Evolutionary conservation across 192 early-diverging fungal genomes (phyloP), one percentile per base, ranked within the genome.

Genomic region (Umbelopsis sp.): DNA sequence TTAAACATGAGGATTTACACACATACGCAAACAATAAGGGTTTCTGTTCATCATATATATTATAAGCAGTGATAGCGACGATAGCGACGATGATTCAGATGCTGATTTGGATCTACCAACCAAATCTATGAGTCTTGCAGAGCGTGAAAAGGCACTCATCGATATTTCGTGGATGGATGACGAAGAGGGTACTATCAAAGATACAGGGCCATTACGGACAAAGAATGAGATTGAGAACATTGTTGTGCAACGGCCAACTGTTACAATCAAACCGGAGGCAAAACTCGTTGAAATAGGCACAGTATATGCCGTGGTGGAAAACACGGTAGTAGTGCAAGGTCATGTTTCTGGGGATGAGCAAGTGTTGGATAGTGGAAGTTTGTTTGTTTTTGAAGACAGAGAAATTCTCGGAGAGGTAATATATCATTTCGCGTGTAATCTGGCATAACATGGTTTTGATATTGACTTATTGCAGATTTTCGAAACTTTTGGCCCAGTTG

Each of bases 401-500:
- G 74, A 78, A 11, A 74, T 92, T 7, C 53, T 94, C 10, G 93
- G 93, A 44, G 82, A 83, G 68, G 88, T 89, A 66, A 77, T 58
- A 44, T 69, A 80, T 23, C 49, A 81, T 30, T 74, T 41, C 58
- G 33, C 8, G 10, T 3, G 16, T 11, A 35, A 5, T 33, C 2
- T 0, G 18, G 18, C 66, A 58, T 18, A 13, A 46, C 16, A n/a
- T n/a, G 64, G 45, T 68, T n/a, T 46, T 30, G 16, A 35, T 44
- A 2, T 6, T 21, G 64, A 46, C 53, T 1, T 33, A 20, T 15
- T 37, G 22, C 68, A 87, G 86, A 78, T 94, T 13, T 96, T 89
- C 82, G 97, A 99, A 64, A 94, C 94, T 0, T 95, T 99, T 85
- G 97, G 97, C 7, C 95, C 94, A 10, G 90, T 99, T 1, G 70